Evolutionary conservation across 2,329 filamentous ascomycete species (phyloP), one percentile per base, ranked within the genome.

Genomic region (Cephalotrichum gorgonifer): DNA sequence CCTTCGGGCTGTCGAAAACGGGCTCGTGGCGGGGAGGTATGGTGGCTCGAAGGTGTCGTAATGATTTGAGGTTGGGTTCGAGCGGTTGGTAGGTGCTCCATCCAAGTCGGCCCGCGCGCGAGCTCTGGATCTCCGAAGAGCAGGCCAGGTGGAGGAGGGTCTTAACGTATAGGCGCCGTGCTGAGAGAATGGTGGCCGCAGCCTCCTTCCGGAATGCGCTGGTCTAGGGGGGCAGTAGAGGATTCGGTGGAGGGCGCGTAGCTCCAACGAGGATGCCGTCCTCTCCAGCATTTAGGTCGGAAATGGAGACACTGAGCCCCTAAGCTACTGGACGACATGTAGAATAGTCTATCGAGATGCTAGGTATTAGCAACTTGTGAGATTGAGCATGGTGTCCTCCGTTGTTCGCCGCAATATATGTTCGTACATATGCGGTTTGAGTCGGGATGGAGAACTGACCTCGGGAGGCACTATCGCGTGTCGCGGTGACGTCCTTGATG

Each of bases 211-310:
- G 20, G 52, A 46, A 6, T 22, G 22, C 30, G 27, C 43, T 14
- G 39, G 43, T 17, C 48, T 49, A 4, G 43, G 26, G 41, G 15
- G 39, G 30, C 9, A 44, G 49, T 28, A 20, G 9, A 43, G 49
- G 33, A 48, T 44, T 38, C 31, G 43, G 44, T n/a, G 43, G 31
- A 35, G 49, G 41, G 38, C 35, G 17, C 31, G 50, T 43, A 28
- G 47, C 44, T 44, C 49, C 41, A 44, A 44, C 44, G 44, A 51
- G 14, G 22, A 54, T n/a, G 22, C 49, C 33, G 43, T 48, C 49
- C 49, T 52, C 51, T 54, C 53, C 39, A 54, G 47, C 53, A 54
- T 54, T 42, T 46, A 33, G 45, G 31, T 26, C 22, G 47, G 20
- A 43, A 26, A 17, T 1, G 28, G 47, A 43, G 27, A 35, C 27